Conservation (phyloP, 2,329 filamentous ascomycete species). For the Rutstroemia sp. region DNA sequence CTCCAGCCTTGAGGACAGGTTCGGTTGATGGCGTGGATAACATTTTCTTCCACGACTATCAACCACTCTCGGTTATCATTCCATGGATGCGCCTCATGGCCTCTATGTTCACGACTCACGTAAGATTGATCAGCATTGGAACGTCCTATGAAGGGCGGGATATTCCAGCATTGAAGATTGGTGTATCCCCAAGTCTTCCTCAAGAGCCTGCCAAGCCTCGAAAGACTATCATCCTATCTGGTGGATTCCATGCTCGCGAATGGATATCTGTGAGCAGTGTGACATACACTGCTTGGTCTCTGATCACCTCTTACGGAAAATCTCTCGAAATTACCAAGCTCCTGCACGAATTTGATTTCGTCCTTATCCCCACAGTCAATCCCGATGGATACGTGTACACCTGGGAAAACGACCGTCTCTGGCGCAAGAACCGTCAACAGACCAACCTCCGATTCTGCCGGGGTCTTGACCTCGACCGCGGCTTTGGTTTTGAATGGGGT, state of each 20-base stretch:
- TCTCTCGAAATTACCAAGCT: slow-evolving; percentile 64
- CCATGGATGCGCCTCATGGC: slow-evolving; percentile 88
- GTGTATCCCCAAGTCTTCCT: slow-evolving; percentile 45
- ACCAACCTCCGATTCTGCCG: slow-evolving; percentile 77
- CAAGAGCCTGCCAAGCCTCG: slow-evolving; percentile 42
- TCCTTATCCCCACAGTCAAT: slow-evolving; percentile 84
- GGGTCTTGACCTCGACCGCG: slow-evolving; percentile 82
- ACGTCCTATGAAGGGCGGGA: slow-evolving; percentile 80
- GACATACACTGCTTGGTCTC: slow-evolving; percentile 81
- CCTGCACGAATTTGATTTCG: slow-evolving; percentile 75
- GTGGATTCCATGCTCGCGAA: slow-evolving; percentile 87
- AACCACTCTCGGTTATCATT: slow-evolving; percentile 67
- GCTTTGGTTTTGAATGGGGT: slow-evolving; percentile 82
- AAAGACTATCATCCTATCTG: slow-evolving; percentile 74
- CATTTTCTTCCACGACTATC: slow-evolving; percentile 89
- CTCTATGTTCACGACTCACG: slow-evolving; percentile 81
- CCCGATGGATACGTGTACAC: slow-evolving; percentile 93
- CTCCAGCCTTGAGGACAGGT: slow-evolving; percentile 22
- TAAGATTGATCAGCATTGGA: slow-evolving; percentile 69
- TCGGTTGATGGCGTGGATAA: slow-evolving; percentile 44
- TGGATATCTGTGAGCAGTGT: slow-evolving; percentile 94
- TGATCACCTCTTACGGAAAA: slow-evolving; percentile 78
- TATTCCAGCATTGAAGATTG: slow-evolving; percentile 74
- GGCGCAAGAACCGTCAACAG: slow-evolving; percentile 87
- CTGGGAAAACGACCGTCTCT: slow-evolving; percentile 85